Base-by-base conservation (phyloP, 192 early-diverging fungal genomes). In the Coemansia sp. region DNA sequence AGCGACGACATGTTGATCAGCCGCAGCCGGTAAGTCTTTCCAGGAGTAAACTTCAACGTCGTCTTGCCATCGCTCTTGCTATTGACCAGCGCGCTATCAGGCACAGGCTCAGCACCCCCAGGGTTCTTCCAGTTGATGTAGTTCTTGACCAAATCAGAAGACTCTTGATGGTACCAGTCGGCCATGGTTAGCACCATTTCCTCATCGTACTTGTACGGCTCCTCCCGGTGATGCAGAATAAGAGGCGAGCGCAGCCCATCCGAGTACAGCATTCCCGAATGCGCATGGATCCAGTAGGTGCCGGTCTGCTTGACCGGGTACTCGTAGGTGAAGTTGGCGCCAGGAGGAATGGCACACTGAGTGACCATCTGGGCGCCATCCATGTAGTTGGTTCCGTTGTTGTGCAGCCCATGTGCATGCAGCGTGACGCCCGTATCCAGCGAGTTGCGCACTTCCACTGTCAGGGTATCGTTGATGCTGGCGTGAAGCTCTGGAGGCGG, bases 211-310 rank as follows among this genome's bases (percentile, higher is more conserved):
- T 65, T 26, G 63, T 87, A 72, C 36, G 83, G 80, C 56, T 81
- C 59, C 18, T 67, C 23, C 28, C 75, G 80, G 57, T 84, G 75
- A 50, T 90, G 73, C 23, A 94, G 66, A 37, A 91, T 83, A 11
- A 94, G 50, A 6, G 92, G 83, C 3, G 81, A 79, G 30, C 87
- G 81, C 45, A 92, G 72, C 36, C 90, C 92, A 53, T 94, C 90
- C 37, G 89, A 85, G 68, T 94, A 94, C 68, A 91, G 88, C 9
- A 78, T 81, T 31, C 62, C 63, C 57, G 58, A 81, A 61, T 93
- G 91, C 40, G 83, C 70, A 58, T 93, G 91, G 51, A 87, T 82
- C 93, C 93, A 94, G 73, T 86, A 92, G 11, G 89, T 92, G 38
- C 93, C 93, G 15, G 80, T 80, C 55, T 94, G 90, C 46, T 61